Evolutionary conservation across 306 rosid genomes (phyloP).

Genomic region (Trifolium fragiferum): DNA sequence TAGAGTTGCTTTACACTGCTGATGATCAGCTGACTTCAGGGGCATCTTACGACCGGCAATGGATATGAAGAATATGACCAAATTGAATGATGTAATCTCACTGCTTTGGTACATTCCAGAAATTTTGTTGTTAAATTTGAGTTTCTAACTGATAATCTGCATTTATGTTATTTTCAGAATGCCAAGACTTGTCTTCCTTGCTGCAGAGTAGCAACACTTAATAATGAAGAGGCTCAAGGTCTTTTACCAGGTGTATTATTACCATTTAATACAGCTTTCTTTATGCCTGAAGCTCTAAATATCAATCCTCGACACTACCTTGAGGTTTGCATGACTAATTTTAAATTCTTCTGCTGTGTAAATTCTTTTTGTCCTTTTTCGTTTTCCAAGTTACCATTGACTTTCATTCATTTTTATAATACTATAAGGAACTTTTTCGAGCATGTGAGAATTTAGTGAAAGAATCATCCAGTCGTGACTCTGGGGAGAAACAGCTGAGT

Average conservation of each 20-base stretch:
- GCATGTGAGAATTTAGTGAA: slow-evolving; percentile 15
- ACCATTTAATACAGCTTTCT: slow-evolving; percentile 70
- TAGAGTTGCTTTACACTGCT: slow-evolving; percentile 44
- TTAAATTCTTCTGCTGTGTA: background rate
- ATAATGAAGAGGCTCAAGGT: slow-evolving; percentile 56
- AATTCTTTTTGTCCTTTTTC: background rate
- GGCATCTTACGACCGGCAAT: slow-evolving; percentile 91
- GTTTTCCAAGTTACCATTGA: background rate
- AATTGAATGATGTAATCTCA: slow-evolving; percentile 66
- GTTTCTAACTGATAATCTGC: slow-evolving; percentile 30
- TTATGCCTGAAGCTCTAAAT: slow-evolving; percentile 90
- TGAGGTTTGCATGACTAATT: slow-evolving; percentile 57
- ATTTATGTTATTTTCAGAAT: slow-evolving; percentile 59
- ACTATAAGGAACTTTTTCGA: slow-evolving; percentile 61
- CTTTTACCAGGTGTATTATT: slow-evolving; percentile 62
- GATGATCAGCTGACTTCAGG: slow-evolving; percentile 69
- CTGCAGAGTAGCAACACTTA: slow-evolving; percentile 75
- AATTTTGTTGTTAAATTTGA: slow-evolving; percentile 27
- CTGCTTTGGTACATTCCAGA: slow-evolving; percentile 31
- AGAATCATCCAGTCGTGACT: background rate
- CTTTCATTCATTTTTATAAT: slow-evolving; percentile 32
- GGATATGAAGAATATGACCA: slow-evolving; percentile 66
- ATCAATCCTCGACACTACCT: slow-evolving; percentile 73
- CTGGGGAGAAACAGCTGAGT: background rate
- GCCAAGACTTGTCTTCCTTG: slow-evolving; percentile 73